Base-by-base conservation (phyloP, 805 yeast species). In the Brettanomyces anomalus region DNA sequence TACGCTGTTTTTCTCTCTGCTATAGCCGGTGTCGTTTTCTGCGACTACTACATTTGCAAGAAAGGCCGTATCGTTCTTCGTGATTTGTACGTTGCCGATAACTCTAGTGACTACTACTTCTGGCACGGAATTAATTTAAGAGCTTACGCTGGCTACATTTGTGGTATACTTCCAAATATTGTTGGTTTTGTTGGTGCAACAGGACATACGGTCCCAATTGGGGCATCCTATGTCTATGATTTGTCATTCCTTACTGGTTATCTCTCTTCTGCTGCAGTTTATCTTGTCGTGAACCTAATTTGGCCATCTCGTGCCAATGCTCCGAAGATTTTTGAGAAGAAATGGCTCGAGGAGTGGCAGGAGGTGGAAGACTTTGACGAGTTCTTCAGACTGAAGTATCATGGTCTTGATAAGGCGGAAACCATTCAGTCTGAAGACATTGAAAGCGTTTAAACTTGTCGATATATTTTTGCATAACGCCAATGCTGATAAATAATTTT, bases 171-270 rank as follows among this genome's bases (percentile, higher is more conserved):
- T 30, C 93, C 95, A 38, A 87, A 86, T 55, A 80, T 87, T 56
- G 83, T 83, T 17, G 96, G 96, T 2, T 87, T 87, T 53, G 89
- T 81, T 5, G 87, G 95, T 49, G 87, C 88, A 8, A 78, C 85
- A 19, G 85, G 80, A 33, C 72, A 69, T 46, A 44, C 40, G 5
- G 94, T 86, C 13, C 94, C 95, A 24, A 65, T 67, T 37, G 95
- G 90, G 26, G 95, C 95, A 10, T 74, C 77, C 45, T 70, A 76
- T 45, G 75, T 87, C 37, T 87, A 84, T 67, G 66, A 80, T 47
- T 65, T 87, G 53, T 82, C 81, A 60, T 87, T 81, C 67, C 78
- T 87, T 50, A 72, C 81, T 46, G 96, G 96, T 1, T 85, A 81
- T 62, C 53, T 77, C 31, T 59, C 75, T 1, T 68, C 94, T 0